Conservation (phyloP, 2,329 filamentous ascomycete species). For the Neoascochyta sp. region DNA sequence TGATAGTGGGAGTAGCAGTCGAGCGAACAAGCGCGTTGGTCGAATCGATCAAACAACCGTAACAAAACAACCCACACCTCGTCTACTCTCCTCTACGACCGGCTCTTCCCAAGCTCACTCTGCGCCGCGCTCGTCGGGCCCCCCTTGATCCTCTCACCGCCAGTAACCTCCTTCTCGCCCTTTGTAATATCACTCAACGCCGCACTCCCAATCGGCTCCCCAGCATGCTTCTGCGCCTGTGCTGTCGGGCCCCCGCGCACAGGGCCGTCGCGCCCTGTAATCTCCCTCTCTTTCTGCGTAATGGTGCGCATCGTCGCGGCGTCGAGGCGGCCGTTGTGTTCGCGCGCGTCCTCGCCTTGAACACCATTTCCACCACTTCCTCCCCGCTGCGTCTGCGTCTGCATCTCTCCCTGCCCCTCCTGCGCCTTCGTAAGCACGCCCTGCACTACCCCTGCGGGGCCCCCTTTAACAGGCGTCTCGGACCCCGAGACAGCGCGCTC, state of each 20-base stretch:
- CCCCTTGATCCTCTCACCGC: slow-evolving; percentile 30
- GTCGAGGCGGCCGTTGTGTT: slow-evolving; percentile 22
- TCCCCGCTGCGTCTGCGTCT: too few species aligned
- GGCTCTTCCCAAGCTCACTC: slow-evolving; percentile 33
- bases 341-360: too few species aligned
- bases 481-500: slow-evolving; percentile 42
- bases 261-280: slow-evolving; percentile 18
- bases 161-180: slow-evolving; percentile 34
- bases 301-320: slow-evolving; percentile 27
- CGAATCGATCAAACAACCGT: too few species aligned
- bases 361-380: too few species aligned
- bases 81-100: slow-evolving; percentile 8
- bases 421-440: slow-evolving; percentile 5
- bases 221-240: slow-evolving; percentile 28
- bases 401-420: too few species aligned
- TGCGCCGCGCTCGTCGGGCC: slow-evolving; percentile 29
- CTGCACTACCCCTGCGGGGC: slow-evolving; percentile 42
- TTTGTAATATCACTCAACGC: slow-evolving; percentile 32
- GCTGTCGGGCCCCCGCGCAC: slow-evolving; percentile 27
- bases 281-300: slow-evolving; percentile 28
- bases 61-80: too few species aligned
- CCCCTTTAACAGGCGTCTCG: slow-evolving; percentile 33
- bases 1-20: too few species aligned
- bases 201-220: slow-evolving; percentile 27
- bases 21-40: too few species aligned